phyloP scores from a whole-genome alignment of 1,284 basidiomycete genomes.

The Schizophyllum commune region DNA sequence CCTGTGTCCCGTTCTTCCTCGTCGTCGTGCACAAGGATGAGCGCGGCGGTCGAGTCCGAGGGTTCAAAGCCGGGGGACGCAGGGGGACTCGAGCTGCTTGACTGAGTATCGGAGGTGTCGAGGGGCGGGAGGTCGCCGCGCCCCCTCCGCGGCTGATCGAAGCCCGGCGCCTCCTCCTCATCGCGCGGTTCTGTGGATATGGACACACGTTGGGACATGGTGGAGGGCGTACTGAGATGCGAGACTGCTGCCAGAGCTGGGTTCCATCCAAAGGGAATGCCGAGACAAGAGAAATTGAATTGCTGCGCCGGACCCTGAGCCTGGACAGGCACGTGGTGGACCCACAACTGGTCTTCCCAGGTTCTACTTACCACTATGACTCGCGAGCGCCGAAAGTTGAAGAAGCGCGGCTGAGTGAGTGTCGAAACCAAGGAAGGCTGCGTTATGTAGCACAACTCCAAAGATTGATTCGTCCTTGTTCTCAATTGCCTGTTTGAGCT shows the following conservation, averaged over 20 bases:
- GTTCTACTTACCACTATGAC: too few species aligned
- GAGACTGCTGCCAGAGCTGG: not conserved
- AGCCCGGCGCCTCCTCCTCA: not conserved
- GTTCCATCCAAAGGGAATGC: not conserved
- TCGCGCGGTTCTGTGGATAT: not conserved
- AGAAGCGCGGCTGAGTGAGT: too few species aligned
- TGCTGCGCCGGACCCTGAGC: too few species aligned
- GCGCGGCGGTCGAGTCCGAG: conserved; percentile 35
- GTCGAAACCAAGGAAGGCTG: too few species aligned
- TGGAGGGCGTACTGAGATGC: not conserved
- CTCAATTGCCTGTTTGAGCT: too few species aligned
- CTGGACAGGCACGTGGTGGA: too few species aligned
- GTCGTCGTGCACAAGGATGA: conserved; percentile 54
- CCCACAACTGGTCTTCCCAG: too few species aligned
- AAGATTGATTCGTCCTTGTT: too few species aligned
- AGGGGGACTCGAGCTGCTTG: not conserved
- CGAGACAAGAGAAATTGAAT: too few species aligned
- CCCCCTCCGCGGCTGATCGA: not conserved
- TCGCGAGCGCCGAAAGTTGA: too few species aligned
- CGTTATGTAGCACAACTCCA: too few species aligned
- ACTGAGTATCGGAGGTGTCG: not conserved
- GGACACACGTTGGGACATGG: not conserved
- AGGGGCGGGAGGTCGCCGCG: not conserved
- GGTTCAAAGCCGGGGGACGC: conserved; percentile 15
- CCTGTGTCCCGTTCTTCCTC: conserved; percentile 22